phyloP scores from a whole-genome alignment of 306 rosid species.

The Begonia fuchsioides region DNA sequence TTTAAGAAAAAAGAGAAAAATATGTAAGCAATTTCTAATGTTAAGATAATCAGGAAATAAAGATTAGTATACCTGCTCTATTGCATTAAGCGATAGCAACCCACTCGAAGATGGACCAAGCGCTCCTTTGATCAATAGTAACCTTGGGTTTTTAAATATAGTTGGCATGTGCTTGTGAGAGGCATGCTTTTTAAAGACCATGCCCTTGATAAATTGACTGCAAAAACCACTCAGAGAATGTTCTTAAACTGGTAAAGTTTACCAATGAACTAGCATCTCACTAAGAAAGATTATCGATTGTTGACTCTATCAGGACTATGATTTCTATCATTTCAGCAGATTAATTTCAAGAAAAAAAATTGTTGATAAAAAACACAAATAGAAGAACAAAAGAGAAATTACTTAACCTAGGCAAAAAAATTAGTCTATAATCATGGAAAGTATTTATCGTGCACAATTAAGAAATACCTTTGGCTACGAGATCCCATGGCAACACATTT shows the following conservation, averaged over 20 bases:
- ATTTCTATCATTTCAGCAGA: no score
- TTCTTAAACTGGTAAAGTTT: no score
- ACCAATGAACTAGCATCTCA: no score
- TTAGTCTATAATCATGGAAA: no score
- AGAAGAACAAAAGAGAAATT: no score
- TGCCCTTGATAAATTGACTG: conserved; percentile 77
- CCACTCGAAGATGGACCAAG: conserved; percentile 71
- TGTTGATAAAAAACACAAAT: no score
- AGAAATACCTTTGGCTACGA: conserved; percentile 59
- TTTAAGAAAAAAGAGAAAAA: conserved; percentile 23
- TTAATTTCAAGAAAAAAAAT: no score
- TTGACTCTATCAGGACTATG: no score
- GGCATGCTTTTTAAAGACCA: conserved; percentile 88
- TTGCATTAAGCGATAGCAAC: conserved; percentile 72
- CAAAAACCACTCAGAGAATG: conserved; percentile 11
- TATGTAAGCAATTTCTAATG: conserved; percentile 4
- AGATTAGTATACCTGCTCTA: conserved; percentile 58
- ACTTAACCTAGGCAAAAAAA: no score
- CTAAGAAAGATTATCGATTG: no score
- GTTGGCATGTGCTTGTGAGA: conserved; percentile 97
- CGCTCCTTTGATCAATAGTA: conserved; percentile 61
- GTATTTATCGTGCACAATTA: background rate
- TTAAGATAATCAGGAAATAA: conserved; percentile 8
- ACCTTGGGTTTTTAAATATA: conserved; percentile 60
- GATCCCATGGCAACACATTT: conserved; percentile 87